phyloP scores from a whole-genome alignment of 768 basidiomycete genomes.

The Lactarius sp. region DNA sequence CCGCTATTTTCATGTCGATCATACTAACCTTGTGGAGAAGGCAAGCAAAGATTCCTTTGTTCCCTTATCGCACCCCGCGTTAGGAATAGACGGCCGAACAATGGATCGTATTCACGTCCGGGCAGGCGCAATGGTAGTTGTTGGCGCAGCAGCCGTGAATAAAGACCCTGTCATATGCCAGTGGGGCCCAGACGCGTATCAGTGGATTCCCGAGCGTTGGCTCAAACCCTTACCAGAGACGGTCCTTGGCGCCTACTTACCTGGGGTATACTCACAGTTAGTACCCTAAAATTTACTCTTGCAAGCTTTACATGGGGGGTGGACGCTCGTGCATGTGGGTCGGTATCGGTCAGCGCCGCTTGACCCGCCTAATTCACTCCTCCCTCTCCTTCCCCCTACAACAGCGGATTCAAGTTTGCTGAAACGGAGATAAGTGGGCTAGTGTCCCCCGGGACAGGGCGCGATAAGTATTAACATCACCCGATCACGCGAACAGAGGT shows the following conservation, averaged over 20 bases:
- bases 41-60: conserved; percentile 8
- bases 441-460: not conserved
- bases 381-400: not conserved
- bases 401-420: conserved; percentile 24
- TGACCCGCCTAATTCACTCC: not conserved
- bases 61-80: conserved; percentile 11
- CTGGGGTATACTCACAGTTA: conserved; percentile 23
- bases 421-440: conserved; percentile 25
- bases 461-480: not conserved
- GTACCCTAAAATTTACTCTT: not conserved
- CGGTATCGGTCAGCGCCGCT: not conserved
- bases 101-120: conserved; percentile 6
- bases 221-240: conserved; percentile 22
- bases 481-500: conserved; percentile 27
- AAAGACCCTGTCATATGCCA: conserved; percentile 18
- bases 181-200: conserved; percentile 23
- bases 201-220: conserved; percentile 28
- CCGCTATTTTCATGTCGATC: not conserved
- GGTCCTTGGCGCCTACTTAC: conserved; percentile 26
- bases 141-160: conserved; percentile 19
- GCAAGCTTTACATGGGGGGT: conserved; percentile 25
- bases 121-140: conserved; percentile 22
- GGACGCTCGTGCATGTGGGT: conserved; percentile 32
- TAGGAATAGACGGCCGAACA: conserved; percentile 7
- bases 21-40: not conserved